A percentile compares a stretch with the other conserved stretches of the same genome.
Evolutionary conservation across 306 rosid species (phyloP).

Genomic region (Ziziphus jujuba): DNA sequence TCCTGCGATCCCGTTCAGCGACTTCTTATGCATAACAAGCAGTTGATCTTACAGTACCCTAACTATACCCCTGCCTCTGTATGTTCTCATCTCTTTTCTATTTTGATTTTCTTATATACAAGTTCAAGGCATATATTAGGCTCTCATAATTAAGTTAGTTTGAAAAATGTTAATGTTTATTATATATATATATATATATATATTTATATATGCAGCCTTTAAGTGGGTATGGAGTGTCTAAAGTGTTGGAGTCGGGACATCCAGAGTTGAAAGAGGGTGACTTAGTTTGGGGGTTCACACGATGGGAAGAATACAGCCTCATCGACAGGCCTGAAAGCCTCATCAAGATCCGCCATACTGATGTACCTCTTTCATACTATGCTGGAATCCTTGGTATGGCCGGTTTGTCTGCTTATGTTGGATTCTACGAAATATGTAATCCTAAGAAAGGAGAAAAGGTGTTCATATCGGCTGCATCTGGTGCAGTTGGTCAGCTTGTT

Average conservation of each 20-base stretch:
- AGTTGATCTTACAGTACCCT: not conserved
- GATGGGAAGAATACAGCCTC: constrained; percentile 54
- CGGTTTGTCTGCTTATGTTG: constrained; percentile 55
- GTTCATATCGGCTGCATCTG: constrained; percentile 53
- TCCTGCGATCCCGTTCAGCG: constrained; percentile 20
- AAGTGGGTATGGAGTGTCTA: constrained; percentile 39
- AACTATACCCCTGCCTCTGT: constrained; percentile 8
- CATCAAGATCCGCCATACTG: constrained; percentile 38
- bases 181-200: constrained; percentile 22
- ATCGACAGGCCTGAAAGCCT: constrained; percentile 28
- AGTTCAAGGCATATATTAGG: too few relatives aligned
- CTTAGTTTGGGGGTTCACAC: constrained; percentile 43
- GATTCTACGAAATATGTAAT: constrained; percentile 43
- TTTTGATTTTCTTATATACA: too few relatives aligned
- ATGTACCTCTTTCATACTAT: constrained; percentile 54
- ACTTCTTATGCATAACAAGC: not conserved
- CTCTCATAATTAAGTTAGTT: not conserved
- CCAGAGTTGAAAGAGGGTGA: constrained; percentile 49
- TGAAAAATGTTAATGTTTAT: too few relatives aligned
- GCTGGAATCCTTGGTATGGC: constrained; percentile 50
- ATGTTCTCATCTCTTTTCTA: not conserved
- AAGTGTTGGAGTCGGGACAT: constrained; percentile 48
- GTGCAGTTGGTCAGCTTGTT: constrained; percentile 57
- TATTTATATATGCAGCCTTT: constrained; percentile 31
- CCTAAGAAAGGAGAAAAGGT: constrained; percentile 55